Base-by-base conservation (phyloP, 2,329 filamentous ascomycete species). In the Pseudogymnoascus sp. region DNA sequence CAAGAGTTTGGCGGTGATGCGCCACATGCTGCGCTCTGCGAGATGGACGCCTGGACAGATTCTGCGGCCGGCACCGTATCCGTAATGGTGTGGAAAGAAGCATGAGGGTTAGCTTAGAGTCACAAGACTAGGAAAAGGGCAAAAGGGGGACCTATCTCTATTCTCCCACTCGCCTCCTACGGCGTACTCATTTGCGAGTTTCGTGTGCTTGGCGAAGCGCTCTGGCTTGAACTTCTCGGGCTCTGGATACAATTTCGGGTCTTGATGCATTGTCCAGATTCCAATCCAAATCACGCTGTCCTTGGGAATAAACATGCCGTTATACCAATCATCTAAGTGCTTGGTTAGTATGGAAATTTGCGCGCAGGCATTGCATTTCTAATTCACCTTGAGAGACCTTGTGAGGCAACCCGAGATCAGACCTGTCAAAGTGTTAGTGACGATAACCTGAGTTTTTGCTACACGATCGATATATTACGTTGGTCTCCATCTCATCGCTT, bases 41-140 rank as follows among this genome's bases (percentile, higher is more conserved):
- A 74, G 67, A 48, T 73, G 71, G 63, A 71, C 71, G 3, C 72
- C 71, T 8, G 69, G 71, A 55, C 71, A 74, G n/a, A 73, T 52
- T 5, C 72, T 66, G 0, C 71, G 65, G 3, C 71, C 71, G 5
- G 65, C 63, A 26, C 71, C 71, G 60, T 70, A 73, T 6, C 58
- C 61, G 56, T 66, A 73, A 41, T 71, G 68, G 18, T 72, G 69
- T 12, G 70, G 63, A 6, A 64, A 28, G 26, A 28, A 28, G 26
- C 26, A 8, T 28, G 5, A 28, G 26, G 5, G 26, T 28, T 28
- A 28, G 26, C 26, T 28, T 28, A 28, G 26, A 28, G 26, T 28
- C 26, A 28, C 9, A 28, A 28, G 26, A 28, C 6, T 8, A 28
- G 26, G 6, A 7, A 28, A 28, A 28, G 26, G 26, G 26, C 26